Percentiles rank a stretch among this genome's conserved stretches.
Conservation (phyloP, 1,139 yeast species). For the Wickerhamomyces sp. region DNA sequence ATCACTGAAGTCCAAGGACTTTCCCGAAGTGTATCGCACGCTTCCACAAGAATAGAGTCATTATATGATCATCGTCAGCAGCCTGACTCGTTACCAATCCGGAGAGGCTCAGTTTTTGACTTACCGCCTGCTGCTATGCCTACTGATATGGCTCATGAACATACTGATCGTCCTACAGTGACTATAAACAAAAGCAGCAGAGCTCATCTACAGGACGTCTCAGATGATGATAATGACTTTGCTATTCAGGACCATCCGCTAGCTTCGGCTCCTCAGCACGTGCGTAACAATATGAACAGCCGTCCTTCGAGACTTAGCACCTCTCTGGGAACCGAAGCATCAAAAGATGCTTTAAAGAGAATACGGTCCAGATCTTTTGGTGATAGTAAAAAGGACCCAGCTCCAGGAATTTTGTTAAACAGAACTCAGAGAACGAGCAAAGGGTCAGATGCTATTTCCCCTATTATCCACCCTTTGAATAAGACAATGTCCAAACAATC, state of each 20-base stretch:
- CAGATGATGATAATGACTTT: conserved; percentile 12
- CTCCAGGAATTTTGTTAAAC: conserved; percentile 14
- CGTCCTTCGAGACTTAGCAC: conserved; percentile 14
- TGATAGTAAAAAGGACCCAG: conserved; percentile 9
- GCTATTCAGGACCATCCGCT: conserved; percentile 12
- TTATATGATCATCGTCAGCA: conserved; percentile 57
- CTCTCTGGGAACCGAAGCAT: conserved; percentile 1
- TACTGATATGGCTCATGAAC: conserved; percentile 15
- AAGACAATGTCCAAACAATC: conserved; percentile 14
- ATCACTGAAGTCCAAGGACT: conserved; percentile 1
- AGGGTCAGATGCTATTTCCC: conserved; percentile 15
- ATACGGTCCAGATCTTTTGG: conserved; percentile 22
- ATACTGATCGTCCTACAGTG: conserved; percentile 4
- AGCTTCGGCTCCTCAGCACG: conserved; percentile 1
- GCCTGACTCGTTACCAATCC: conserved; percentile 39
- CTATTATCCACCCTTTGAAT: conserved; percentile 18
- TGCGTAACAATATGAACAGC: conserved; percentile 1
- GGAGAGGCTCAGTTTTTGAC: conserved; percentile 21
- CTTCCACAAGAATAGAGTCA: conserved; percentile 35
- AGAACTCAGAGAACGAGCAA: conserved; percentile 8
- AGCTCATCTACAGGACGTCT: conserved; percentile 1
- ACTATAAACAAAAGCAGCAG: background rate
- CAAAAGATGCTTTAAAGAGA: conserved; percentile 9
- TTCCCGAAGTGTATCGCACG: conserved; percentile 11
- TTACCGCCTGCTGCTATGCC: conserved; percentile 21